Evolutionary conservation across 352 stramenopile genomes (phyloP), one percentile per base, ranked within the genome.

Genomic region (Phytopythium helicoides): DNA sequence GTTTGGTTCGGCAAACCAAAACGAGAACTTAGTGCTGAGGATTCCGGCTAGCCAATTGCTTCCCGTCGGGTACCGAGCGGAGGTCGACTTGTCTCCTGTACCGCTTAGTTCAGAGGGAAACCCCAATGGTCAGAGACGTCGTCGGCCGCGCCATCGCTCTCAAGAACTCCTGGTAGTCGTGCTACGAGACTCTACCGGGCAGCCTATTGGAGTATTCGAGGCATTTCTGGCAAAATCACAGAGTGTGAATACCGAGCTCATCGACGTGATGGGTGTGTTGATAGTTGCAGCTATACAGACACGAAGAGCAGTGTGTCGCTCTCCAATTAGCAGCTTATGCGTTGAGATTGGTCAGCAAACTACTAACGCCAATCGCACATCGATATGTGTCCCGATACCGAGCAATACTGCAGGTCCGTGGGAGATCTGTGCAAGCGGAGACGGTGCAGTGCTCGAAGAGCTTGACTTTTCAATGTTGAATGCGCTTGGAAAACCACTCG

Each of bases 211-310:
- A 9, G 28, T 9, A 9, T 33, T 33, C 28, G 28, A 33, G 28
- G 28, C 28, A 9, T 9, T 33, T 33, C 5, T 33, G 9, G 28
- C 28, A 10, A 9, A 33, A 9, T 33, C 28, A 45, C 38, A 28
- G 38, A 45, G 23, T 23, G 2, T 28, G 18, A 45, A 25, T n/a
- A 25, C 45, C 28, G 60, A 64, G 38, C 60, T 68, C 34, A 10
- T 68, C 19, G 49, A 68, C 25, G 55, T 45, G 16, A 56, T 68
- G n/a, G 44, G 60, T 1, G 25, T 60, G 3, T 38, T 68, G 2
- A 36, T 68, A 3, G 49, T 50, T 16, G 35, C 60, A 4, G 54
- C 60, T 3, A 38, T 68, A 6, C 49, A 60, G 38, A 61, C 40
- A 16, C 37, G 60, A 42, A 11, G 36, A 9, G 11, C 36, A 22